phyloP scores from a whole-genome alignment of 2,329 filamentous ascomycete genomes.

The Xylaria sp. region DNA sequence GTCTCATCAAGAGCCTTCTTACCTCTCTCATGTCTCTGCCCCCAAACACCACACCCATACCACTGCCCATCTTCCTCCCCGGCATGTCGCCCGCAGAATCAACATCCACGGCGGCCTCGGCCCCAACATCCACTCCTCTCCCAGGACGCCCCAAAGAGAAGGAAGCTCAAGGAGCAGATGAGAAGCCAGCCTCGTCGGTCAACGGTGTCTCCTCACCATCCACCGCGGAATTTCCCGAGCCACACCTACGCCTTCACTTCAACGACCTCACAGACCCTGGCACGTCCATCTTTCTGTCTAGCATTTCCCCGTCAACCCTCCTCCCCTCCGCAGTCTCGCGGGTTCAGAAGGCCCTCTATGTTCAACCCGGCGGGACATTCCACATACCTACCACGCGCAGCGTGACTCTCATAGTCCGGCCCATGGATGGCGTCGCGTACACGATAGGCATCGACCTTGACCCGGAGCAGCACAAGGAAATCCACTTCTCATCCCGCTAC shows the following conservation, averaged over 20 bases:
- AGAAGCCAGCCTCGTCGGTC: not conserved
- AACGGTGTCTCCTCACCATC: constrained; percentile 6
- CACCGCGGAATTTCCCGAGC: constrained; percentile 53
- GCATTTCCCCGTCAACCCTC: constrained; percentile 70
- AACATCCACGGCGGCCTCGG: constrained; percentile 25
- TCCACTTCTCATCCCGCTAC: constrained; percentile 85
- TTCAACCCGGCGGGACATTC: constrained; percentile 39
- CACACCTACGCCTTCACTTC: constrained; percentile 69
- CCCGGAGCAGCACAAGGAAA: constrained; percentile 83
- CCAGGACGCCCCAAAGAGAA: constrained; percentile 14
- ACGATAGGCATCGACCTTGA: constrained; percentile 84
- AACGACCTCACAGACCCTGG: constrained; percentile 69
- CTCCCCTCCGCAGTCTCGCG: constrained; percentile 71
- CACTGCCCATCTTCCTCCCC: constrained; percentile 49
- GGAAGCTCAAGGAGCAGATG: not conserved
- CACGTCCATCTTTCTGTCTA: constrained; percentile 71
- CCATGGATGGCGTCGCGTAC: constrained; percentile 88
- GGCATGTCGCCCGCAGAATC: constrained; percentile 45
- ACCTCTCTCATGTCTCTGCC: constrained; percentile 44
- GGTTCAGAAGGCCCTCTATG: constrained; percentile 80
- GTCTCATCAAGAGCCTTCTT: not conserved
- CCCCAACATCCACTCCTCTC: constrained; percentile 34
- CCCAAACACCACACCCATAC: constrained; percentile 48
- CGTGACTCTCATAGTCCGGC: constrained; percentile 82
- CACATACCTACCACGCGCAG: constrained; percentile 76